Conservation (phyloP, 495 filamentous ascomycete species). For the Penicillium angulare region DNA sequence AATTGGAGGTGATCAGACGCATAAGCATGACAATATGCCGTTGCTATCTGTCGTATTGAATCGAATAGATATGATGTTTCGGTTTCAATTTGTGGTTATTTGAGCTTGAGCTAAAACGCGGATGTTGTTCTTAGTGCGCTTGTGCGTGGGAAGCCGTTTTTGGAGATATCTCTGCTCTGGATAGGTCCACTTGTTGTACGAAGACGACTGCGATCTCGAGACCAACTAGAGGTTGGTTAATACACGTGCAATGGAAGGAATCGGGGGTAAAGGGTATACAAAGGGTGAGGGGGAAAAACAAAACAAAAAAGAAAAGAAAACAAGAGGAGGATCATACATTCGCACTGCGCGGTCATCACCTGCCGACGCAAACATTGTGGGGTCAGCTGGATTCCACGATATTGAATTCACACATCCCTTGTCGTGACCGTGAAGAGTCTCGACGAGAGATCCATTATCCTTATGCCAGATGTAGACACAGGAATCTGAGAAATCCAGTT, state of each 20-base stretch:
- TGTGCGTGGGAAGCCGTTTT: constrained; percentile 37
- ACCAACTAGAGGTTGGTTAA: constrained; percentile 32
- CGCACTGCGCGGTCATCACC: constrained; percentile 84
- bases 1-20: no score
- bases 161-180: constrained; percentile 27
- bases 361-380: constrained; percentile 84
- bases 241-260: background rate
- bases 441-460: constrained; percentile 70
- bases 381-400: constrained; percentile 82
- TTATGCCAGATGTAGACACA: constrained; percentile 88
- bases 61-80: no score
- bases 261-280: no score
- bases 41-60: no score
- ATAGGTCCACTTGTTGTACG: constrained; percentile 15
- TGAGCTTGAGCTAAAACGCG: constrained; percentile 27
- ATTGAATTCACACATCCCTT: constrained; percentile 84
- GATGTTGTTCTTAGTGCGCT: constrained; percentile 47
- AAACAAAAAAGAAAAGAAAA: background rate
- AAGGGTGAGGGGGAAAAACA: no score
- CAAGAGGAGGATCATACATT: constrained; percentile 58
- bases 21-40: no score
- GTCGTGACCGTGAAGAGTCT: constrained; percentile 70
- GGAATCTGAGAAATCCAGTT: constrained; percentile 56
- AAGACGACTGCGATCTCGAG: constrained; percentile 32
- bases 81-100: no score